Percentiles rank a stretch among this genome's conserved stretches.
Conservation (phyloP, 1,284 basidiomycete genomes). For the Moesziomyces sp. region DNA sequence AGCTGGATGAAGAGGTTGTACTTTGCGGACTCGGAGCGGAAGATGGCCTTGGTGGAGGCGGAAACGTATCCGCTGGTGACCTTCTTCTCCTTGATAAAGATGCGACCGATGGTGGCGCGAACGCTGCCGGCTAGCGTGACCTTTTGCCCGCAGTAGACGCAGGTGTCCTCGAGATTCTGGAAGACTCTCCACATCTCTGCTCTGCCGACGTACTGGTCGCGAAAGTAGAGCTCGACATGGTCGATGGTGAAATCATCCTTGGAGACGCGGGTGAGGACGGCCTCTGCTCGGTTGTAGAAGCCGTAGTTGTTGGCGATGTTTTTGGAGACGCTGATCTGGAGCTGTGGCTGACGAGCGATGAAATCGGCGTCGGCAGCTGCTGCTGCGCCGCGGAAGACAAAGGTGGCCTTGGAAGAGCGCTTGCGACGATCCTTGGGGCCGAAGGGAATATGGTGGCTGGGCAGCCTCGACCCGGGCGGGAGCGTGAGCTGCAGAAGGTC, state of each 20-base stretch:
- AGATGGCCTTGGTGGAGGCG: constrained; percentile 85
- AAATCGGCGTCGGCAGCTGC: constrained; percentile 57
- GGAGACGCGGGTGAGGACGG: constrained; percentile 52
- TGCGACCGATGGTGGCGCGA: constrained; percentile 62
- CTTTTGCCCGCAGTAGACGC: constrained; percentile 66
- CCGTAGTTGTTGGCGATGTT: constrained; percentile 56
- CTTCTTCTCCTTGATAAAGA: constrained; percentile 63
- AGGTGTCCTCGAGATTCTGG: constrained; percentile 60
- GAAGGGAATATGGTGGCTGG: constrained; percentile 30
- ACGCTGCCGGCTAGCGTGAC: constrained; percentile 62
- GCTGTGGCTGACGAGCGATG: constrained; percentile 46
- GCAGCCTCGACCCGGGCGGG: constrained; percentile 19
- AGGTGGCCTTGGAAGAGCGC: constrained; percentile 31
- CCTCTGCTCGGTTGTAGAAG: constrained; percentile 60
- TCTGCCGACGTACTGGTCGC: constrained; percentile 66
- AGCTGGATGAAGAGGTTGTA: constrained; percentile 88
- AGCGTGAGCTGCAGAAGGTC: constrained; percentile 59
- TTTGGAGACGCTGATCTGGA: constrained; percentile 61
- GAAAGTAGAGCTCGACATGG: constrained; percentile 67
- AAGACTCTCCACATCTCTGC: constrained; percentile 67
- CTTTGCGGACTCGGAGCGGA: constrained; percentile 86
- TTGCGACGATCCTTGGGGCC: constrained; percentile 36
- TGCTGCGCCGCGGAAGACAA: constrained; percentile 58
- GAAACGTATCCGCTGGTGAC: constrained; percentile 82
- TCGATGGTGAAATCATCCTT: constrained; percentile 55